phyloP scores from a whole-genome alignment of 2,329 filamentous ascomycete genomes.

The Ambrosiella cleistominuta region DNA sequence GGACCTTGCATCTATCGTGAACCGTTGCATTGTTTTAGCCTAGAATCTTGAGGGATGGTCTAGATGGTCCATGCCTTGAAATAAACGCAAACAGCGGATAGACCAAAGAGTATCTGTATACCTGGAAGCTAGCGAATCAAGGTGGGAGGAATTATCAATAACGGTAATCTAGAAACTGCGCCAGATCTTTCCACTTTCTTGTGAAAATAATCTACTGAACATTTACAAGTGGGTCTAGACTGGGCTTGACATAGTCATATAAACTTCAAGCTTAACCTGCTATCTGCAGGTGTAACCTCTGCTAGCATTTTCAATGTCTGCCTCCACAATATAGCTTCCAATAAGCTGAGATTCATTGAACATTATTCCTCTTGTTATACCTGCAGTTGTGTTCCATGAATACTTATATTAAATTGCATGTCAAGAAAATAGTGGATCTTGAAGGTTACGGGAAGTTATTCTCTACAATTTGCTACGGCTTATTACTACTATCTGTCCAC shows the following conservation, averaged over 20 bases:
- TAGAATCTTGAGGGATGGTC: background rate
- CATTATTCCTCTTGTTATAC: background rate
- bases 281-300: background rate
- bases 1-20: background rate
- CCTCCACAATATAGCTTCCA: too few relatives aligned
- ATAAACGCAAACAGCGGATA: background rate
- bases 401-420: too few relatives aligned
- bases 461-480: too few relatives aligned
- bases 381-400: too few relatives aligned
- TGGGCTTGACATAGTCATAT: background rate
- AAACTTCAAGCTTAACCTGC: background rate
- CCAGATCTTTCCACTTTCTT: too few relatives aligned
- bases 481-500: background rate
- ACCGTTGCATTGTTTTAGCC: background rate
- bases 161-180: background rate
- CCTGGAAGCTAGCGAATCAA: background rate
- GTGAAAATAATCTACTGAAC: too few relatives aligned
- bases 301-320: background rate
- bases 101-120: background rate
- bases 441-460: too few relatives aligned
- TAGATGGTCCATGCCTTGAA: background rate
- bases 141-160: background rate
- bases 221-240: too few relatives aligned
- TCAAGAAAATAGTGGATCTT: too few relatives aligned
- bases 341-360: background rate